These are phyloP conservation scores for Colletotrichum liaoningense DNA, from an alignment of 2,329 filamentous ascomycete species.

Conservation along the genomic window DNA sequence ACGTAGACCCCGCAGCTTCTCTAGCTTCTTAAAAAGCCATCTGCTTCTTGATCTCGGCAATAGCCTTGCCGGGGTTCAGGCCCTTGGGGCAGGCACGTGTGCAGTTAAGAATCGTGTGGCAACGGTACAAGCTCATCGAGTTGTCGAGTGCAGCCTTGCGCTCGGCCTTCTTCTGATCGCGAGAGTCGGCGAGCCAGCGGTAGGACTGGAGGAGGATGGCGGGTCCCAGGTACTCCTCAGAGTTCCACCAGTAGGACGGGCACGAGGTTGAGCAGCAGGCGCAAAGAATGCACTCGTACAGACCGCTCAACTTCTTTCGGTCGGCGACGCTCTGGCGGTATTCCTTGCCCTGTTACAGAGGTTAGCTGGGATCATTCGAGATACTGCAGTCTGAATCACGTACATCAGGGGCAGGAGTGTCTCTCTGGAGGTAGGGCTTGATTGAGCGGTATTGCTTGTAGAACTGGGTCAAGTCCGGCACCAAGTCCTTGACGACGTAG, in stretches of 20 bases:
- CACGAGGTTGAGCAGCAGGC: slow-evolving; percentile 99
- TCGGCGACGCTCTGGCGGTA: slow-evolving; percentile 91
- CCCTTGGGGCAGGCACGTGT: slow-evolving; percentile 98
- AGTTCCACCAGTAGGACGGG: slow-evolving; percentile 99
- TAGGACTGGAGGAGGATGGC: slow-evolving; percentile 98
- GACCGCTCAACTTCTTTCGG: slow-evolving; percentile 94
- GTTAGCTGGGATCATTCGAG: slow-evolving; percentile 13
- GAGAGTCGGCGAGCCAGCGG: slow-evolving; percentile 95
- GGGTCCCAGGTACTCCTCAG: slow-evolving; percentile 97
- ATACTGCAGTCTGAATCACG: slow-evolving; percentile 47
- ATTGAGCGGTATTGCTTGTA: slow-evolving; percentile 99
- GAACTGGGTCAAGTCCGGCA: slow-evolving; percentile 97
- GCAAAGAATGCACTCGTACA: slow-evolving; percentile 99
- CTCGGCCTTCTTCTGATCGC: slow-evolving; percentile 89
- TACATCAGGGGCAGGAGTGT: slow-evolving; percentile 86
- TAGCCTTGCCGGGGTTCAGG: slow-evolving; percentile 92
- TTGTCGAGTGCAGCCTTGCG: slow-evolving; percentile 95
- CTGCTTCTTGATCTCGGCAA: slow-evolving; percentile 98
- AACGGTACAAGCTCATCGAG: slow-evolving; percentile 98
- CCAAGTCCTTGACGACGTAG: slow-evolving; percentile 99
- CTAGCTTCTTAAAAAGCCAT: slow-evolving; percentile 70
- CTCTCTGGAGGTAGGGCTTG: slow-evolving; percentile 96
- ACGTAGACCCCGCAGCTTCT: slow-evolving; percentile 1
- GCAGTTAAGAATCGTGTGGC: slow-evolving; percentile 99
- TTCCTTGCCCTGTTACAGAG: slow-evolving; percentile 79